Base-by-base conservation (phyloP, 208 protist genomes). In the Sergeia podlipaevii region DNA sequence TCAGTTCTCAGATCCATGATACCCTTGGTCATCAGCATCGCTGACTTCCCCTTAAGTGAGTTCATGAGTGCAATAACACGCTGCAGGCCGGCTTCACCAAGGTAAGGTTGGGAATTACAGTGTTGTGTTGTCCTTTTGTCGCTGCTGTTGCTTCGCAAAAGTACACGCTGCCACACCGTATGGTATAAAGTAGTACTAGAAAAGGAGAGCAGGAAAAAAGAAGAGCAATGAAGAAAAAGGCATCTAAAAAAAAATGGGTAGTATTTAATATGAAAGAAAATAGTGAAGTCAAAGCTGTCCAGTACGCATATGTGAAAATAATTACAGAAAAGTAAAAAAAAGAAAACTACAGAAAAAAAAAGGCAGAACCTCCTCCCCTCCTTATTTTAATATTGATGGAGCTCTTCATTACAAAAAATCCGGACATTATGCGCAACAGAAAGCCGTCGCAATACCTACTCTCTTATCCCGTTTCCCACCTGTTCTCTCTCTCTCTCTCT, bases 1-100 rank as follows among this genome's bases (percentile, higher is more conserved):
- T 87, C 78, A 27, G 51, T 71, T n/a, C 82, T 75, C 15, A 90
- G 20, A 44, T 93, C 80, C 75, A 93, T 81, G 57, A 93, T 85
- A 53, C 86, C 86, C 56, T 80, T 88, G 5, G 77, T 86, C 80
- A 89, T 87, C 24, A 85, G 61, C 79, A 87, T 82, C 21, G 77
- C 81, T 32, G 76, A 71, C 63, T 80, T 84, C 4, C 67, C 37
- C 59, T 80, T 85, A 1, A 89, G 60, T 15, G 53, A 61, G 48
- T 79, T 64, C 80, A 89, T 88, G 8, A 27, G 44, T 23, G 44
- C 18, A 44, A 49, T 6, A 32, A 64, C 32, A 28, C 34, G 27
- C 20, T 6, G 2, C 30, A 68, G 2, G 24, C 53, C 17, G 29
- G 23, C 39, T 48, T 52, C 17, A 53, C 13, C 13, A 65, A 27